phyloP scores from a whole-genome alignment of 805 yeast species.

The Ogataea saltuana region DNA sequence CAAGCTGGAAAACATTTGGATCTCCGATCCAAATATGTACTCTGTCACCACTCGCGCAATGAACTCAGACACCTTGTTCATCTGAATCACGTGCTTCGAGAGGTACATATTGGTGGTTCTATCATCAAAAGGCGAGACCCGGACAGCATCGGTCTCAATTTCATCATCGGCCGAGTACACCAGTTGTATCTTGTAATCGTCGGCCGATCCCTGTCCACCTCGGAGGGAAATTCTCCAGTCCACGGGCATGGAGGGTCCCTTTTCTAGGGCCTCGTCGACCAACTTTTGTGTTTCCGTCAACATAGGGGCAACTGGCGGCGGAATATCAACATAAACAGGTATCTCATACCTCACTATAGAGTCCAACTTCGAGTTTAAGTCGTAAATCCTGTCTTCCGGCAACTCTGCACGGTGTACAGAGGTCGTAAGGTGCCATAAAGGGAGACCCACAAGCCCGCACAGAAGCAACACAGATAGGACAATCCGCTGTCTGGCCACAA shows the following conservation, averaged over 20 bases:
- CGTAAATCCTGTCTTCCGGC: conserved; percentile 46
- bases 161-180: conserved; percentile 14
- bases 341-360: conserved; percentile 37
- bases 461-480: conserved; percentile 30
- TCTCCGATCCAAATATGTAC: conserved; percentile 42
- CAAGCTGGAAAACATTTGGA: conserved; percentile 32
- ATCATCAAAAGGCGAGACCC: conserved; percentile 41
- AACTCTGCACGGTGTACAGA: conserved; percentile 61
- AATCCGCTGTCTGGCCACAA: conserved; percentile 22
- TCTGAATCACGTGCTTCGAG: conserved; percentile 29
- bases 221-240: conserved; percentile 37
- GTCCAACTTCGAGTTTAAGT: conserved; percentile 18
- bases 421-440: conserved; percentile 63
- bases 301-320: conserved; percentile 35
- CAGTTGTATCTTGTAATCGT: conserved; percentile 41
- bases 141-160: conserved; percentile 21
- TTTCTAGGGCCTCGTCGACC: conserved; percentile 33
- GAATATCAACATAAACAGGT: conserved; percentile 45
- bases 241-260: conserved; percentile 13
- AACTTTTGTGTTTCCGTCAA: conserved; percentile 38
- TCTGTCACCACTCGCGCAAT: conserved; percentile 40
- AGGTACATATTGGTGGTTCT: conserved; percentile 36
- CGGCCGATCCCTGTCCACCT: conserved; percentile 25
- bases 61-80: conserved; percentile 38
- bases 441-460: conserved; percentile 48